A percentile compares a stretch with the other conserved stretches of the same genome.
These are phyloP conservation scores for Chaetomium fimeti DNA, from an alignment of 495 filamentous ascomycete genomes.

Conservation along the genomic window DNA sequence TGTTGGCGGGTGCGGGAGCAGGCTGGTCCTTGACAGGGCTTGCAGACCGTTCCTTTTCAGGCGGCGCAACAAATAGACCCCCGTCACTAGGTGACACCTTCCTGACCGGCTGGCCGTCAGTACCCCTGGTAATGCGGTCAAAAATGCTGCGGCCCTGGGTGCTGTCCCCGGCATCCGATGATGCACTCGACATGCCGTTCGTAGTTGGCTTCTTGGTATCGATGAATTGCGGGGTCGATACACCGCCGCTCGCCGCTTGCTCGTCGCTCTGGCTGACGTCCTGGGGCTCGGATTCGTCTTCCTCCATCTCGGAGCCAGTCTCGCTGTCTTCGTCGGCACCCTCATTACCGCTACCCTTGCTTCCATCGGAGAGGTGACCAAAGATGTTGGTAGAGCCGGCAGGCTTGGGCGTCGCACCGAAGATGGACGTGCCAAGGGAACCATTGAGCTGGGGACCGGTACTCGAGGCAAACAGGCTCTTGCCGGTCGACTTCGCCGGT, in stretches of 20 bases:
- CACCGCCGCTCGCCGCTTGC: constrained; percentile 36
- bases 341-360: constrained; percentile 47
- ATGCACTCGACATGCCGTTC: constrained; percentile 34
- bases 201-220: constrained; percentile 17
- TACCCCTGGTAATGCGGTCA: constrained; percentile 53
- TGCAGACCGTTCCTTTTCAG: constrained; percentile 36
- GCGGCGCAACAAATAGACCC: constrained; percentile 29
- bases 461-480: constrained; percentile 32
- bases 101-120: constrained; percentile 51
- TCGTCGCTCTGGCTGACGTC: constrained; percentile 35
- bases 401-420: constrained; percentile 29
- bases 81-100: constrained; percentile 29
- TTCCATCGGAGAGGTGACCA: constrained; percentile 58
- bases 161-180: constrained; percentile 40
- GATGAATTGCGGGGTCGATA: constrained; percentile 38
- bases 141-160: constrained; percentile 55
- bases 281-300: constrained; percentile 45
- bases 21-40: constrained; percentile 40
- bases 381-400: constrained; percentile 55
- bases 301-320: constrained; percentile 44
- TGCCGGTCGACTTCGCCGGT: constrained; percentile 30
- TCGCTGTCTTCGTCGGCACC: constrained; percentile 49
- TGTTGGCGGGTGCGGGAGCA: constrained; percentile 39
- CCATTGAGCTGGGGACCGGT: constrained; percentile 24
- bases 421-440: constrained; percentile 29